phyloP scores from a whole-genome alignment of 2,329 filamentous ascomycete species.

The Penicillium sp. region DNA sequence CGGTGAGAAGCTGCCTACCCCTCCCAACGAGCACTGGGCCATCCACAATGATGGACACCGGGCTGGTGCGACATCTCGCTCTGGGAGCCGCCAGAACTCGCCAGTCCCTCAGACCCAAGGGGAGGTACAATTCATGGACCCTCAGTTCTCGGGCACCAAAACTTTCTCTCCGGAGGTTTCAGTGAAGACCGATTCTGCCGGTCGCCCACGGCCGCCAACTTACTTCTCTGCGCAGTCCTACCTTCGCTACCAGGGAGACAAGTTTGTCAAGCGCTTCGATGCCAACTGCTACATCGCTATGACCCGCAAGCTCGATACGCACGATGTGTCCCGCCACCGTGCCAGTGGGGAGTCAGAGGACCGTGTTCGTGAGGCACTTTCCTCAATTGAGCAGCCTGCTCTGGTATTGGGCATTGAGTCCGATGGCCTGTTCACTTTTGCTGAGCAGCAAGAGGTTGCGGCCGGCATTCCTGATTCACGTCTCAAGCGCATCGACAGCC shows the following conservation, averaged over 20 bases:
- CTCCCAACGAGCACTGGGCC: constrained; percentile 71
- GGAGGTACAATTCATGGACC: constrained; percentile 54
- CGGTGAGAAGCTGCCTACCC: constrained; percentile 57
- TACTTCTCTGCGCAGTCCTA: constrained; percentile 99
- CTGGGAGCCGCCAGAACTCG: constrained; percentile 36
- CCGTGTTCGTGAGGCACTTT: constrained; percentile 71
- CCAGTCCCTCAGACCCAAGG: constrained; percentile 24
- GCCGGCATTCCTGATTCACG: constrained; percentile 74
- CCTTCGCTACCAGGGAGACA: constrained; percentile 90
- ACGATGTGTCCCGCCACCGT: constrained; percentile 84
- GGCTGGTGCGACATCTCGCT: constrained; percentile 57
- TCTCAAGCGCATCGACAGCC: constrained; percentile 84
- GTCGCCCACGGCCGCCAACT: constrained; percentile 59
- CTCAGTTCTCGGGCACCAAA: constrained; percentile 70
- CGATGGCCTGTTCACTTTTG: constrained; percentile 94
- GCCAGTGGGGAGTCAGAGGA: constrained; percentile 40
- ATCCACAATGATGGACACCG: constrained; percentile 82
- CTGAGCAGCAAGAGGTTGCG: constrained; percentile 91
- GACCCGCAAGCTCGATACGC: constrained; percentile 94
- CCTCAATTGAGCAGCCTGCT: constrained; percentile 81
- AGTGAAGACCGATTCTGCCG: constrained; percentile 21
- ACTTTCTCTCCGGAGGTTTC: constrained; percentile 44
- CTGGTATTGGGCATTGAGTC: constrained; percentile 92
- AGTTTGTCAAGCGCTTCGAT: constrained; percentile 96
- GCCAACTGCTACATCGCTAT: constrained; percentile 99